Evolutionary conservation across 768 basidiomycete genomes (phyloP).

Genomic region (Austroboletus eburneus): DNA sequence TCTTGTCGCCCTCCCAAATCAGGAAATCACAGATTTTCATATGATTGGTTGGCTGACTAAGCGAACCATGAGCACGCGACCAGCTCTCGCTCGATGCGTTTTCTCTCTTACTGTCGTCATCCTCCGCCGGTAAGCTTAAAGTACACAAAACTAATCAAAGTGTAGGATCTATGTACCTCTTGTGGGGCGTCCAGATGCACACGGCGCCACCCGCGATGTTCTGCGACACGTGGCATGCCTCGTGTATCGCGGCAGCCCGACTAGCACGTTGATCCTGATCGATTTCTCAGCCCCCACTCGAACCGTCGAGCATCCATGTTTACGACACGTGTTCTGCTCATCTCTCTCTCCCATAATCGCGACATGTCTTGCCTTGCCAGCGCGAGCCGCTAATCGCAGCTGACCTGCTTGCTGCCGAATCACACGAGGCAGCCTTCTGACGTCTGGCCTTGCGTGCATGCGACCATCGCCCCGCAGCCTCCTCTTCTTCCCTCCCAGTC

Average conservation of each 20-base stretch:
- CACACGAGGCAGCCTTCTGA: constrained; percentile 24
- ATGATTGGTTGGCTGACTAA: constrained; percentile 32
- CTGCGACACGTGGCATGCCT: constrained; percentile 12
- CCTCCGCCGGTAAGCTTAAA: no score
- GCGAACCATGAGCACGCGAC: constrained; percentile 16
- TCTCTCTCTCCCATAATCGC: constrained; percentile 11
- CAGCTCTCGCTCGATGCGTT: neutral
- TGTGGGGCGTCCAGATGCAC: no score
- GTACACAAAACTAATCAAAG: no score
- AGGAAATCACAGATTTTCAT: constrained; percentile 17
- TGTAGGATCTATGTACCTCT: no score
- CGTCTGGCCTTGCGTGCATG: constrained; percentile 2
- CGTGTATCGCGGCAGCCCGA: constrained; percentile 19
- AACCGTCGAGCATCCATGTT: constrained; percentile 14
- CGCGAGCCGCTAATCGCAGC: constrained; percentile 10
- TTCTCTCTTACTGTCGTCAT: no score
- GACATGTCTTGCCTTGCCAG: constrained; percentile 8
- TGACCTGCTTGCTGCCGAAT: constrained; percentile 24
- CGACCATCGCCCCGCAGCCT: neutral
- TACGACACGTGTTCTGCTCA: constrained; percentile 23
- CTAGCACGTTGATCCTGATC: constrained; percentile 15
- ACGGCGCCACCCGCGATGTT: neutral
- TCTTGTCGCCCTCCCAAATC: constrained; percentile 12
- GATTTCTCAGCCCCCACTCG: constrained; percentile 5
- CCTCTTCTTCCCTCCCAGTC: neutral